Percentiles rank a stretch among this genome's conserved stretches.
Conservation (phyloP, 148 eudicot genomes). For the Heliosperma pusillum region DNA sequence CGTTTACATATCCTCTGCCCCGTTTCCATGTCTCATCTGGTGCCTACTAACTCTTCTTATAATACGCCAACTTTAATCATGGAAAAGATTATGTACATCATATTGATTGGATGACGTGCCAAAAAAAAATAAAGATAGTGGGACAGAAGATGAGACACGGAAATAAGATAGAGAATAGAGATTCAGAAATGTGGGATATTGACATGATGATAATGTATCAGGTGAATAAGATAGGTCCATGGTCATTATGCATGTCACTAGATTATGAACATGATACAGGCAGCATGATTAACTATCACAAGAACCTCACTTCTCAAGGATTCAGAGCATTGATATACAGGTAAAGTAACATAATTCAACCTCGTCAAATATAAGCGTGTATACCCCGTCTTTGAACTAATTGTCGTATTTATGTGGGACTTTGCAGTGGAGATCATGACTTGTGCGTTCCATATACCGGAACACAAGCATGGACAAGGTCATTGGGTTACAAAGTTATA, state of each 20-base stretch:
- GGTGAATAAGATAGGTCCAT: slow-evolving; percentile 33
- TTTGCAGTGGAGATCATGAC: slow-evolving; percentile 90
- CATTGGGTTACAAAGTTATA: slow-evolving; percentile 63
- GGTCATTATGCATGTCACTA: slow-evolving; percentile 40
- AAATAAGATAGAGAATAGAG: no score
- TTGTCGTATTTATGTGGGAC: not conserved
- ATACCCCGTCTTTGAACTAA: not conserved
- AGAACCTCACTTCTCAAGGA: slow-evolving; percentile 40
- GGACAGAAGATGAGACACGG: no score
- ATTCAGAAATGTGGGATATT: not conserved
- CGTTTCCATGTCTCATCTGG: no score
- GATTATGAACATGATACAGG: slow-evolving; percentile 39
- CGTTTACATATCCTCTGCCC: no score
- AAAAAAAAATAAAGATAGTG: no score
- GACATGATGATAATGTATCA: slow-evolving; percentile 11
- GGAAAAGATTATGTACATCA: no score
- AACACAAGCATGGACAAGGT: slow-evolving; percentile 90
- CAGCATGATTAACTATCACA: slow-evolving; percentile 45
- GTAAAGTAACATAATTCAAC: slow-evolving; percentile 8
- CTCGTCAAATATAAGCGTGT: no score
- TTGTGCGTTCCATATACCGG: slow-evolving; percentile 97
- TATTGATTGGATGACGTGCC: no score
- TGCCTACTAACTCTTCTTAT: no score
- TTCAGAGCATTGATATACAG: slow-evolving; percentile 44
- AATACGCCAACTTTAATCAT: no score